phyloP scores from a whole-genome alignment of 192 early-diverging fungal species.

The Gamsiella multidivaricata region DNA sequence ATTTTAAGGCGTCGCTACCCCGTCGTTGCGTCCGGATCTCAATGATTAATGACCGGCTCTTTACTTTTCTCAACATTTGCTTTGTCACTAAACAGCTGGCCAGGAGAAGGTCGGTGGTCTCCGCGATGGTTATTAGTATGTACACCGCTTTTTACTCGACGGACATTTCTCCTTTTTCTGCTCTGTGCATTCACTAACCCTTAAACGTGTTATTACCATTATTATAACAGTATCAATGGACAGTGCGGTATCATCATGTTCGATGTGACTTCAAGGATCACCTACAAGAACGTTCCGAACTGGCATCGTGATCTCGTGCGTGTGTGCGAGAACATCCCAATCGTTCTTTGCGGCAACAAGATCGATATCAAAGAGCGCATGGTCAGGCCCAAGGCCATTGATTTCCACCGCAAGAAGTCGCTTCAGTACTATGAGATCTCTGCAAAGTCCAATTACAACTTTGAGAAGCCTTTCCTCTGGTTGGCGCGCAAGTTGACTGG shows the following conservation, averaged over 20 bases:
- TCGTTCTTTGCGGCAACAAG: conserved; percentile 99
- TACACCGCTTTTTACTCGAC: too few species aligned
- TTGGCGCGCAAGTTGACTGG: conserved; percentile 97
- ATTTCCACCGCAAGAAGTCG: conserved; percentile 99
- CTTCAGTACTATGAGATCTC: conserved; percentile 99
- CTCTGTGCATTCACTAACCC: neutral
- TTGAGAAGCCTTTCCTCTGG: conserved; percentile 99
- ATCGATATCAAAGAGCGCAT: conserved; percentile 99
- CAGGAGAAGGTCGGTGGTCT: conserved; percentile 99
- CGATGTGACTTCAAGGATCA: conserved; percentile 99
- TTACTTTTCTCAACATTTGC: neutral
- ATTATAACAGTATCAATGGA: conserved; percentile 85
- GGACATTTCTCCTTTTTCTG: neutral
- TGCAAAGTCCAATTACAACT: conserved; percentile 99
- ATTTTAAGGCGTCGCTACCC: too few species aligned
- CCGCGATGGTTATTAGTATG: conserved; percentile 98
- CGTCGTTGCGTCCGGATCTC: too few species aligned
- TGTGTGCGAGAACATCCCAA: conserved; percentile 99
- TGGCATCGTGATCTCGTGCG: conserved; percentile 99
- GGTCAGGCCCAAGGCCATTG: conserved; percentile 99
- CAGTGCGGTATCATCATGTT: conserved; percentile 99
- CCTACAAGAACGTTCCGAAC: conserved; percentile 99
- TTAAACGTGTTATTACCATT: neutral
- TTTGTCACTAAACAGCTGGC: conserved; percentile 67
- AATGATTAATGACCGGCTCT: too few species aligned